Evolutionary conservation across 2,329 filamentous ascomycete genomes (phyloP).

Genomic region (Madurella fahalii): DNA sequence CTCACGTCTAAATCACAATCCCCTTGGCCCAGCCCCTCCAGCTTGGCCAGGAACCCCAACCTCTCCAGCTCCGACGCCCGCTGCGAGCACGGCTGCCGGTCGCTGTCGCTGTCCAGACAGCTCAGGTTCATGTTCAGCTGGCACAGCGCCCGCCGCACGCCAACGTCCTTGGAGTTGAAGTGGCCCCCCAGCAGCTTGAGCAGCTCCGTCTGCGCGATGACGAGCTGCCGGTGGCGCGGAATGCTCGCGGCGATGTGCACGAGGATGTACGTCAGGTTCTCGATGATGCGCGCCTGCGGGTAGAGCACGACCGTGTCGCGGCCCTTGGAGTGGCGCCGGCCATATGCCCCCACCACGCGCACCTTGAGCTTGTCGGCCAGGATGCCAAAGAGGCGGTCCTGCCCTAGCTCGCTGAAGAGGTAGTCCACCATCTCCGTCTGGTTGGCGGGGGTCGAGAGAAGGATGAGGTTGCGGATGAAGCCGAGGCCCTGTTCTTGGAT

Average conservation of each 20-base stretch:
- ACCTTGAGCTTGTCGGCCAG: constrained; percentile 72
- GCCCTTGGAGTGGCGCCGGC: constrained; percentile 34
- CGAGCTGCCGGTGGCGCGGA: constrained; percentile 70
- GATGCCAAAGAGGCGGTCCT: constrained; percentile 75
- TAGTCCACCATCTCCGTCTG: constrained; percentile 77
- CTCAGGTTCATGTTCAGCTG: constrained; percentile 84
- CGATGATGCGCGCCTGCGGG: constrained; percentile 66
- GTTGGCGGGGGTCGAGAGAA: constrained; percentile 48
- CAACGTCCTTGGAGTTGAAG: constrained; percentile 66
- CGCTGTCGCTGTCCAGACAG: constrained; percentile 70
- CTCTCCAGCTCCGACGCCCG: constrained; percentile 66
- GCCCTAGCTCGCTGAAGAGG: constrained; percentile 70
- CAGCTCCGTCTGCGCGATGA: constrained; percentile 72
- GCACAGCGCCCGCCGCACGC: constrained; percentile 73
- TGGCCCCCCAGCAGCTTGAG: constrained; percentile 69
- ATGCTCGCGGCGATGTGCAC: constrained; percentile 84
- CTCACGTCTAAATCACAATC: constrained; percentile 78
- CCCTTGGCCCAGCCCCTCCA: constrained; percentile 56
- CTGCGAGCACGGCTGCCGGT: constrained; percentile 60
- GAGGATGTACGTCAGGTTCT: constrained; percentile 74
- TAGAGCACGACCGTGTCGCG: constrained; percentile 46
- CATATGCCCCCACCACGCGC: constrained; percentile 51
- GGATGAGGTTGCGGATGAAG: constrained; percentile 85
- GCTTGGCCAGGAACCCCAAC: constrained; percentile 65
- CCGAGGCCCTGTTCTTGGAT: constrained; percentile 90